phyloP scores from a whole-genome alignment of 352 stramenopile species.

The Pythium dissimile region DNA sequence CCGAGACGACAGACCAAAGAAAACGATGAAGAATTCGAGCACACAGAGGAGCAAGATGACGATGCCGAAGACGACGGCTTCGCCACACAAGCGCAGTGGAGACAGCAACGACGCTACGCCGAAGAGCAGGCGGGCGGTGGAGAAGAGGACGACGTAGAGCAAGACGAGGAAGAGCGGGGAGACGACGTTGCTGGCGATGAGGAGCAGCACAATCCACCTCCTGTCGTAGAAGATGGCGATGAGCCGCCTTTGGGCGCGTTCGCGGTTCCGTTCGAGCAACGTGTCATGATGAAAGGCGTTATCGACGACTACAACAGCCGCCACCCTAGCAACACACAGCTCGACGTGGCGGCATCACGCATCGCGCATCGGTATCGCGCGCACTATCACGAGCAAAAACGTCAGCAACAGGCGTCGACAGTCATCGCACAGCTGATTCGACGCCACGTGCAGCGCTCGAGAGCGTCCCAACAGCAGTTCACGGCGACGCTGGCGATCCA shows the following conservation, averaged over 20 bases:
- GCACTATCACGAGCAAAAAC: constrained; percentile 9
- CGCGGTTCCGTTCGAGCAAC: background rate
- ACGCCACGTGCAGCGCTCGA: constrained; percentile 7
- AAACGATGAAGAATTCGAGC: background rate
- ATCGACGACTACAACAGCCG: constrained; percentile 3
- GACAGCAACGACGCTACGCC: constrained; percentile 19
- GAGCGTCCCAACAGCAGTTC: background rate
- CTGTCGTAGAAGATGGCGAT: too few relatives aligned
- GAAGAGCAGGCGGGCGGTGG: constrained; percentile 9
- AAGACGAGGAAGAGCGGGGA: constrained; percentile 13
- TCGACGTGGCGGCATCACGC: constrained; percentile 21
- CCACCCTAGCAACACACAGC: background rate
- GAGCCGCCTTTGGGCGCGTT: background rate
- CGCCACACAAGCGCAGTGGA: constrained; percentile 30
- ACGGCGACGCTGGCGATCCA: constrained; percentile 32
- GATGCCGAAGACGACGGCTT: constrained; percentile 28
- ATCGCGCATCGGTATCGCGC: constrained; percentile 32
- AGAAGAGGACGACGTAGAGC: constrained; percentile 16
- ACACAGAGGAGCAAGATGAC: constrained; percentile 16
- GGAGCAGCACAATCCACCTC: too few relatives aligned
- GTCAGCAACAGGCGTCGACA: constrained; percentile 10
- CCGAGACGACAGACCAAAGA: background rate
- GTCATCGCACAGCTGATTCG: constrained; percentile 17
- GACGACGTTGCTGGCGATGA: background rate
- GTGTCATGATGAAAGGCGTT: background rate